Evolutionary conservation across 2,329 filamentous ascomycete species (phyloP).

Genomic region (Sporothrix mexicana): DNA sequence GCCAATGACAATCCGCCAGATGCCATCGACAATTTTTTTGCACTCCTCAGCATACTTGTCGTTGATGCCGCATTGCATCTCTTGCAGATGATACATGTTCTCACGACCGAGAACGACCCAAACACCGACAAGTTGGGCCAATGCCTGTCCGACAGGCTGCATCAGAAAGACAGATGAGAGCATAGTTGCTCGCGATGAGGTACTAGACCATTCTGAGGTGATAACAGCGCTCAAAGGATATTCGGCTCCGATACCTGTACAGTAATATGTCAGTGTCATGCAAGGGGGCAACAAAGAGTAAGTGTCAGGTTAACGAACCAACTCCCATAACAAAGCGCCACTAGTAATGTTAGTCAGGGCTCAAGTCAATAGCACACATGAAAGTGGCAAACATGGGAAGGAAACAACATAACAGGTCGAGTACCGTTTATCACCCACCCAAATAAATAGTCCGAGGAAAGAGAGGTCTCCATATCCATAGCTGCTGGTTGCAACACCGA

Average conservation of each 20-base stretch:
- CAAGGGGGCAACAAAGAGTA: conserved; percentile 16
- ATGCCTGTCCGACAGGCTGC: conserved; percentile 70
- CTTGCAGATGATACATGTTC: conserved; percentile 50
- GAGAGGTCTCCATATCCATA: conserved; percentile 57
- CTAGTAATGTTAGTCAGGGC: conserved; percentile 38
- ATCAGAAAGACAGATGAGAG: conserved; percentile 71
- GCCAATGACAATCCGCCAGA: conserved; percentile 71
- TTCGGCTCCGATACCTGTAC: conserved; percentile 66
- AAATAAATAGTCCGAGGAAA: conserved; percentile 58
- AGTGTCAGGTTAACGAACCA: conserved; percentile 40
- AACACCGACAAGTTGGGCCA: conserved; percentile 67
- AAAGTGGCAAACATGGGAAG: neutral
- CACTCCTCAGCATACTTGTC: conserved; percentile 53
- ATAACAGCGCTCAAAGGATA: conserved; percentile 72
- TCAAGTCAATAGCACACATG: neutral
- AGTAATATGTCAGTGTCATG: neutral
- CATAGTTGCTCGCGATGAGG: conserved; percentile 70
- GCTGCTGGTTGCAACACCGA: conserved; percentile 60
- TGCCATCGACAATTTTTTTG: conserved; percentile 59
- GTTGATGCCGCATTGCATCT: conserved; percentile 57
- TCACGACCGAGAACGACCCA: conserved; percentile 57
- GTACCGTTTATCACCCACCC: conserved; percentile 45
- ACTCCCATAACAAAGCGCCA: conserved; percentile 63
- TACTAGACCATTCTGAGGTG: conserved; percentile 68
- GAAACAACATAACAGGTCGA: neutral